Evolutionary conservation across 352 stramenopile species (phyloP).

Genomic region (Phytopythium sindhum): DNA sequence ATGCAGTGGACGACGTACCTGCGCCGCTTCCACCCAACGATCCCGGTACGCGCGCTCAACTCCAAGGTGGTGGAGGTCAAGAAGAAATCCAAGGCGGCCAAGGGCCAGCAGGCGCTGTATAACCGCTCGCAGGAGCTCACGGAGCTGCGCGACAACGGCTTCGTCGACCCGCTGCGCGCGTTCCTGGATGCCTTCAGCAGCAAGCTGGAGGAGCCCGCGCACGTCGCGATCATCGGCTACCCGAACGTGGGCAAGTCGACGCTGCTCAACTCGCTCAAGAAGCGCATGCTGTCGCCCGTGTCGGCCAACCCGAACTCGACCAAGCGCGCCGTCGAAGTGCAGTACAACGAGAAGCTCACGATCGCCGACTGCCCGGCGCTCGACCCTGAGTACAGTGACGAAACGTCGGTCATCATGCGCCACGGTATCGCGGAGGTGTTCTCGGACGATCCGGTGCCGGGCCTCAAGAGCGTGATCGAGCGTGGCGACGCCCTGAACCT

Average conservation of each 20-base stretch:
- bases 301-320: constrained; percentile 56
- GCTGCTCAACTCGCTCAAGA: constrained; percentile 95
- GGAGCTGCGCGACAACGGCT: constrained; percentile 72
- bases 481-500: constrained; percentile 91
- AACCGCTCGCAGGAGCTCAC: constrained; percentile 64
- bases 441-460: constrained; percentile 93
- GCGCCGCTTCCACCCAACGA: constrained; percentile 92
- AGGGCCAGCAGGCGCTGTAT: constrained; percentile 66
- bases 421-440: constrained; percentile 95
- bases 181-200: constrained; percentile 97
- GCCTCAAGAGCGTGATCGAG: constrained; percentile 90
- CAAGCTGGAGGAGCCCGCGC: constrained; percentile 62
- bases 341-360: constrained; percentile 96
- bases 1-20: constrained; percentile 91
- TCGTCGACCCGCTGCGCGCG: constrained; percentile 88
- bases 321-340: constrained; percentile 88
- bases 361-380: constrained; percentile 97
- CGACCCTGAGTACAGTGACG: constrained; percentile 93
- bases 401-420: constrained; percentile 82
- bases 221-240: constrained; percentile 98
- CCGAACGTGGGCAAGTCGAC: constrained; percentile 96
- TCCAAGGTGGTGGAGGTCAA: constrained; percentile 90
- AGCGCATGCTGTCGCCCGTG: constrained; percentile 46
- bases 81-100: constrained; percentile 72
- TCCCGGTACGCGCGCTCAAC: constrained; percentile 84